Evolutionary conservation across 164 flowering plant genomes (phyloP), one percentile per base, ranked within the genome.

Genomic region (Cinnamomum chago): DNA sequence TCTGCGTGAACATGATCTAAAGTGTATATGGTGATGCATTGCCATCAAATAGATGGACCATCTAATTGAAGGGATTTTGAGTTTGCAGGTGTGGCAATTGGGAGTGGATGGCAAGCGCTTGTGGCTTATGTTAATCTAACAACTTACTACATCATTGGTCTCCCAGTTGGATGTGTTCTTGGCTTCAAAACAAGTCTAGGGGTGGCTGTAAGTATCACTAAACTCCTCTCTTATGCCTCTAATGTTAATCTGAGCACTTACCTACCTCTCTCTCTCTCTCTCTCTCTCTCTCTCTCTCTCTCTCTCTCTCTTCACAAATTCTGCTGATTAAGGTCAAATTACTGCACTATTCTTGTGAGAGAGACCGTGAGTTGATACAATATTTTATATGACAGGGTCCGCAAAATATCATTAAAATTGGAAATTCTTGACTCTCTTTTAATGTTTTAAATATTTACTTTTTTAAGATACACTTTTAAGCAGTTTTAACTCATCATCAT

Each of bases 71-170:
- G n/a, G 60, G n/a, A 55, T 55, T 55, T 60, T 71, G 74, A 50
- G 33, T 67, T 66, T 77, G 74, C 79, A 86, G 92, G 92, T 17
- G 92, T 90, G 76, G 94, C 94, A 3, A 87, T 92, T 76, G 97
- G 97, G 23, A 85, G 91, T 73, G 97, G 97, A 67, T 90, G 97
- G 97, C 97, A 92, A 83, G 89, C 82, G 22, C 72, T 89, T 1
- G 97, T 92, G 67, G 97, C 94, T 28, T 92, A 87, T 78, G 93
- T 92, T 33, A 92, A 92, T 75, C 76, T 92, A 10, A 77, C 82
- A 23, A 78, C 87, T 40, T 92, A 92, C 82, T 92, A 92, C 62
- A 5, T 90, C 5, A 86, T 92, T 71, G 97, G 97, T 71, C 88
- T 92, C 25, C 92, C 97, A 7, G 83, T 90, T 76, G 97, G 94